A percentile compares a stretch with the other conserved stretches of the same genome.
phyloP scores from a whole-genome alignment of 345 rosid genomes.

The Brassica carinata region DNA sequence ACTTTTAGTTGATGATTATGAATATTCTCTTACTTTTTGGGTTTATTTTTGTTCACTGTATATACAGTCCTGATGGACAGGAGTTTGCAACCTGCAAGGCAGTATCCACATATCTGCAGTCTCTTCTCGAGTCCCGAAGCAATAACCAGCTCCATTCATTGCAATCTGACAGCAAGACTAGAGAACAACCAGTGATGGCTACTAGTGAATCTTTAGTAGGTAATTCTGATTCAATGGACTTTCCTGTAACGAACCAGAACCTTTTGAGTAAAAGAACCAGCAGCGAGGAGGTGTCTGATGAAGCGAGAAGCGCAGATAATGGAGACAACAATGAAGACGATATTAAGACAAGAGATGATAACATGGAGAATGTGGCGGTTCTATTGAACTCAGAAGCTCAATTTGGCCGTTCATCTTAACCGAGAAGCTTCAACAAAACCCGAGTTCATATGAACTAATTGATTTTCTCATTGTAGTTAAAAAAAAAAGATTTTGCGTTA shows the following conservation, averaged over 20 bases:
- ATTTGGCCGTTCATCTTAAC: conserved; percentile 43
- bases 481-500: background rate
- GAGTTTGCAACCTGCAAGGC: conserved; percentile 78
- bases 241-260: conserved; percentile 4
- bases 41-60: background rate
- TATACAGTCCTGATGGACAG: conserved; percentile 71
- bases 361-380: conserved; percentile 34
- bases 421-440: conserved; percentile 42
- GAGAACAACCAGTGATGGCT: conserved; percentile 8
- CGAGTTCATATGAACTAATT: background rate
- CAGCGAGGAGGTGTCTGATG: conserved; percentile 11
- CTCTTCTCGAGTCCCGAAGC: conserved; percentile 39
- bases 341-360: conserved; percentile 8
- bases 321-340: background rate
- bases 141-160: background rate
- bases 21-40: background rate
- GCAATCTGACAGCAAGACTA: conserved; percentile 32
- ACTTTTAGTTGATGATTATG: background rate
- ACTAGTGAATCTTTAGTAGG: conserved; percentile 11
- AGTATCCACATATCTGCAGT: conserved; percentile 56
- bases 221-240: conserved; percentile 8
- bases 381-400: conserved; percentile 42
- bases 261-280: background rate
- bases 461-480: background rate
- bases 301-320: conserved; percentile 9